phyloP scores from a whole-genome alignment of 352 stramenopile species.

The Halophytophthora batemanensis region DNA sequence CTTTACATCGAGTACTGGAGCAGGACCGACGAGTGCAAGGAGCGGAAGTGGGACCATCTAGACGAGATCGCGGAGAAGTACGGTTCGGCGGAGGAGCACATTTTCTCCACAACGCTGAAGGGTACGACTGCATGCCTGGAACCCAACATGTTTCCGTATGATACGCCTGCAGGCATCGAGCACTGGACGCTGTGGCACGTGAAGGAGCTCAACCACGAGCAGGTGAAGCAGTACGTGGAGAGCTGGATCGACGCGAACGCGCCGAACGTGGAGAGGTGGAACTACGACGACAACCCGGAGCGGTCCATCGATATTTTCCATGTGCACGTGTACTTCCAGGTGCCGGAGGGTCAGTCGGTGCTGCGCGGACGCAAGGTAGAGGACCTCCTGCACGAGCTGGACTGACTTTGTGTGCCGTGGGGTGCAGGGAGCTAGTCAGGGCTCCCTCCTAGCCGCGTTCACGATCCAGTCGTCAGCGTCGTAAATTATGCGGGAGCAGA shows the following conservation, averaged over 20 bases:
- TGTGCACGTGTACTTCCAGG: constrained; percentile 89
- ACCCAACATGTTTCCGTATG: constrained; percentile 90
- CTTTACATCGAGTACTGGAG: constrained; percentile 90
- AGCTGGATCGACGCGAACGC: constrained; percentile 87
- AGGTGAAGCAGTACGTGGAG: constrained; percentile 88
- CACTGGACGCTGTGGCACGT: constrained; percentile 88
- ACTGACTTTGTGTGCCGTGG: constrained; percentile 39
- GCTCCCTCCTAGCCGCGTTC: constrained; percentile 10
- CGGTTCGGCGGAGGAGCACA: constrained; percentile 74
- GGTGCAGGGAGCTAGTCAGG: constrained; percentile 15
- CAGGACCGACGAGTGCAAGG: constrained; percentile 84
- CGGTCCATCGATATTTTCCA: constrained; percentile 89
- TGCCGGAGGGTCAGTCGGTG: constrained; percentile 46
- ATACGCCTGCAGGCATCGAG: constrained; percentile 84
- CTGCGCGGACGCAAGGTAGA: constrained; percentile 63
- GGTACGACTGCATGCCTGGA: constrained; percentile 80
- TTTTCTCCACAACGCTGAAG: constrained; percentile 78
- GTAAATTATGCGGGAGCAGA: constrained; percentile 10
- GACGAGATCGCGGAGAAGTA: constrained; percentile 81
- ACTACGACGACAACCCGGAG: constrained; percentile 89
- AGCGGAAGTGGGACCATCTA: constrained; percentile 86
- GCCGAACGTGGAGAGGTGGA: constrained; percentile 71
- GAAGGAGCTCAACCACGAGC: constrained; percentile 67
- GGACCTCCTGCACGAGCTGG: constrained; percentile 67
- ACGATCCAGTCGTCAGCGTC: background rate